Evolutionary conservation across 2,329 filamentous ascomycete genomes (phyloP), one percentile per base, ranked within the genome.

Genomic region (Arthrobotrys sphaeroides): DNA sequence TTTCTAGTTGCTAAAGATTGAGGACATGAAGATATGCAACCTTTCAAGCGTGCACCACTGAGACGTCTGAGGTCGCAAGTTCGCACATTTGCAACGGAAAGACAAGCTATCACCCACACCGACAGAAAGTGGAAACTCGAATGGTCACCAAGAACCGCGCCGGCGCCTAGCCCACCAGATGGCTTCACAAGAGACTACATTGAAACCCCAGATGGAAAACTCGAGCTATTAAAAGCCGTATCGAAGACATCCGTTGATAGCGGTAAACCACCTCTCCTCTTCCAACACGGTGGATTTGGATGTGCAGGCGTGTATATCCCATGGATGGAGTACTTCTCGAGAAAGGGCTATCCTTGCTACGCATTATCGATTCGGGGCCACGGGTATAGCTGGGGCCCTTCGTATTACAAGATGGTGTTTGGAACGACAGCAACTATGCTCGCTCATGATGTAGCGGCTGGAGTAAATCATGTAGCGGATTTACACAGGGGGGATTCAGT

Each of bases 361-460:
- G 85, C 87, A 9, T 77, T 87, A 33, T 87, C 85, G 5, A 82
- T 85, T 38, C 84, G 87, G 4, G 86, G 86, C 1, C 86, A 87
- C 77, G 86, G 86, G 13, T 82, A 83, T 57, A 86, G 84, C 79
- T 87, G 85, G 84, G 82, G 85, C 49, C 85, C 85, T 0, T 82
- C 82, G 0, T 88, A 84, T n/a, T 68, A 60, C 42, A 68, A 77
- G 0, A 65, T 73, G 10, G 55, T 42, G 6, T 77, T 73, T 42
- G 59, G 75, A 22, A 78, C 78, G 4, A 33, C 49, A n/a, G 66
- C 66, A 9, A 67, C 78, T 20, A 75, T 79, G 18, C 59, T 73
- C 28, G 72, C 16, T 64, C 76, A 53, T 22, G 60, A 60, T 43
- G 36, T 22, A 36, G 80, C 81, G 49, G 86, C 85, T 12, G 82